phyloP scores from a whole-genome alignment of 2,329 filamentous ascomycete species.

The Fusarium coffeatum region DNA sequence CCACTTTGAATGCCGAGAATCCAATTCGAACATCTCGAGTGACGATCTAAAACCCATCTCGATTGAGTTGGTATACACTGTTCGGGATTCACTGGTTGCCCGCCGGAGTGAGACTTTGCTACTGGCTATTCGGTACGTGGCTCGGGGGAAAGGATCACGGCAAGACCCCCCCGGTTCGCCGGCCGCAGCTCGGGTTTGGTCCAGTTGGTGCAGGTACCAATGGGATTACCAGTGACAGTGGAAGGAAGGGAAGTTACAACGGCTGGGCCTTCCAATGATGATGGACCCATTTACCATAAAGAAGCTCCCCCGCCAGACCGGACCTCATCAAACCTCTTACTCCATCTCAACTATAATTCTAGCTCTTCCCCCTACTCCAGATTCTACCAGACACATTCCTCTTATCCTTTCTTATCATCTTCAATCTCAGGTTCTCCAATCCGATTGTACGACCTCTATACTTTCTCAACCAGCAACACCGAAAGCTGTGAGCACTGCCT shows the following conservation, averaged over 20 bases:
- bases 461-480: constrained; percentile 39
- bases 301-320: constrained; percentile 43
- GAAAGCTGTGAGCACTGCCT: constrained; percentile 44
- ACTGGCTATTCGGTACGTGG: constrained; percentile 43
- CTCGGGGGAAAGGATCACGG: constrained; percentile 49
- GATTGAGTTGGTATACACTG: not conserved
- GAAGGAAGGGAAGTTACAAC: constrained; percentile 22
- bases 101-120: constrained; percentile 18
- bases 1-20: constrained; percentile 29
- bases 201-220: constrained; percentile 44
- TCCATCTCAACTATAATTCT: constrained; percentile 34
- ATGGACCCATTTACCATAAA: constrained; percentile 46
- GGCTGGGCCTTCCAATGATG: constrained; percentile 38
- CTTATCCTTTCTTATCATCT: constrained; percentile 11
- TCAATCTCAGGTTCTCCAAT: constrained; percentile 5
- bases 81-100: constrained; percentile 9
- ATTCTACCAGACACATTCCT: constrained; percentile 8
- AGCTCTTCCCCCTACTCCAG: constrained; percentile 20
- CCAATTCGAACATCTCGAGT: constrained; percentile 13
- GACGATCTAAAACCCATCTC: constrained; percentile 26
- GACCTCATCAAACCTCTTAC: constrained; percentile 40
- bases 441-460: constrained; percentile 30
- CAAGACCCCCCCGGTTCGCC: constrained; percentile 47
- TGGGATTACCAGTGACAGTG: constrained; percentile 39
- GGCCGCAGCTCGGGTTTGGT: constrained; percentile 38